Evolutionary conservation across 2,329 filamentous ascomycete genomes (phyloP).

Genomic region (Chaetomium globosum): DNA sequence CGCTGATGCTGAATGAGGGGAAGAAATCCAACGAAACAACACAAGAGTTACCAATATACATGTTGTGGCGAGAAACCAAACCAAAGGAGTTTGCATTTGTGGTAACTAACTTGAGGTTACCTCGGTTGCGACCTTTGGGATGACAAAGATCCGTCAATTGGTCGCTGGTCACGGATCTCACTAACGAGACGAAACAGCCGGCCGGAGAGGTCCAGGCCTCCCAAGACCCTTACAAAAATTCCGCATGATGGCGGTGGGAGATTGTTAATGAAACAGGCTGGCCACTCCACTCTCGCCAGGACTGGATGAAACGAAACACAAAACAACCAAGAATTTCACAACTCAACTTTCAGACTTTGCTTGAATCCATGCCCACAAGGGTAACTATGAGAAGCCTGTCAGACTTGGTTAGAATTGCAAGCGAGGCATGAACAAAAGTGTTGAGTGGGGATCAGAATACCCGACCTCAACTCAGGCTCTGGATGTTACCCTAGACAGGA

Average conservation of each 20-base stretch:
- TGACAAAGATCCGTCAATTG: background rate
- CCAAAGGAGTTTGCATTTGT: too few relatives aligned
- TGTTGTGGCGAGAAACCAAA: too few relatives aligned
- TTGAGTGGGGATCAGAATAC: too few relatives aligned
- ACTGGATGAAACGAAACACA: constrained; percentile 12
- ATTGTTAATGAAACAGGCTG: constrained; percentile 11
- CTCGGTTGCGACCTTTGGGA: too few relatives aligned
- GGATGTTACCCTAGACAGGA: too few relatives aligned
- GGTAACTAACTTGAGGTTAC: too few relatives aligned
- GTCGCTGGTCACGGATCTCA: background rate
- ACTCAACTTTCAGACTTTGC: background rate
- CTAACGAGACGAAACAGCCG: background rate
- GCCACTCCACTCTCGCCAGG: constrained; percentile 5
- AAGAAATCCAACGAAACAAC: too few relatives aligned
- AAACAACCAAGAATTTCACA: background rate
- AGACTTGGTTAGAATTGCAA: too few relatives aligned
- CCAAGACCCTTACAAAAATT: background rate
- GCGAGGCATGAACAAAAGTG: too few relatives aligned
- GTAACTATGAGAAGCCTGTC: background rate
- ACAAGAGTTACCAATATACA: too few relatives aligned
- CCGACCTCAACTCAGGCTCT: too few relatives aligned
- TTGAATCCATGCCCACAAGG: background rate
- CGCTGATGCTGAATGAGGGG: too few relatives aligned
- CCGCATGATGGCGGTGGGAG: background rate
- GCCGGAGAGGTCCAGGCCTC: background rate